These are phyloP conservation scores for Stylonectria norvegica DNA, from an alignment of 2,329 filamentous ascomycete genomes.

Conservation along the genomic window DNA sequence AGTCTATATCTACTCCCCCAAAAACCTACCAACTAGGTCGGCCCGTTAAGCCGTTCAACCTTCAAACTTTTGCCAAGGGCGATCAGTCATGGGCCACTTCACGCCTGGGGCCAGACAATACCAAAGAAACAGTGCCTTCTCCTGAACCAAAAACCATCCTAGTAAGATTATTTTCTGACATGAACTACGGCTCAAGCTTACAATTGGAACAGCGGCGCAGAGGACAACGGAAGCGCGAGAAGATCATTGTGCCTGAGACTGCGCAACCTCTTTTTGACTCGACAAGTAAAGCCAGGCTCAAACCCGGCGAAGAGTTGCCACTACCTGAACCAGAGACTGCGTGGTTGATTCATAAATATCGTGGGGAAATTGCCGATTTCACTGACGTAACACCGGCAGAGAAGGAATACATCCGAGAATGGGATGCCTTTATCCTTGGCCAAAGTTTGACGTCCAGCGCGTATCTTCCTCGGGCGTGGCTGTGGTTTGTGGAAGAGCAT, in stretches of 20 bases:
- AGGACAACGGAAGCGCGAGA: conserved; percentile 10
- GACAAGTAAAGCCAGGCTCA: conserved; percentile 51
- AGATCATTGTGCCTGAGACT: conserved; percentile 45
- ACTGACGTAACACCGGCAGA: conserved; percentile 52
- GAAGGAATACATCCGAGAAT: conserved; percentile 57
- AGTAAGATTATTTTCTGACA: conserved; percentile 24
- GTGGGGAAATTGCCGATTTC: conserved; percentile 55
- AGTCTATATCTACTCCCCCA: conserved; percentile 28
- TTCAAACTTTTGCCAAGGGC: conserved; percentile 42
- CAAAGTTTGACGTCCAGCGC: conserved; percentile 50
- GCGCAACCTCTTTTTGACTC: conserved; percentile 54
- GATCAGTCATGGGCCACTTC: conserved; percentile 46
- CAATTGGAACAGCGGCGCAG: conserved; percentile 6
- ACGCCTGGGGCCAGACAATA: conserved; percentile 37
- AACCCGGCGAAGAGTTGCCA: conserved; percentile 47
- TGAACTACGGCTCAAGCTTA: conserved; percentile 15
- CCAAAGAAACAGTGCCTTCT: conserved; percentile 25
- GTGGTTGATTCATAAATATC: conserved; percentile 59
- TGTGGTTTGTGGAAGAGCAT: conserved; percentile 50
- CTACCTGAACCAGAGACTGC: conserved; percentile 43
- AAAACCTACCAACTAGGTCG: conserved; percentile 43
- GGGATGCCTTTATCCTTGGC: conserved; percentile 53
- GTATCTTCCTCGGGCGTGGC: conserved; percentile 50
- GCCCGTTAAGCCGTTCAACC: conserved; percentile 42
- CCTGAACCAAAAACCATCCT: conserved; percentile 18